Evolutionary conservation across 306 rosid genomes (phyloP).

Genomic region (Casuarina glauca): DNA sequence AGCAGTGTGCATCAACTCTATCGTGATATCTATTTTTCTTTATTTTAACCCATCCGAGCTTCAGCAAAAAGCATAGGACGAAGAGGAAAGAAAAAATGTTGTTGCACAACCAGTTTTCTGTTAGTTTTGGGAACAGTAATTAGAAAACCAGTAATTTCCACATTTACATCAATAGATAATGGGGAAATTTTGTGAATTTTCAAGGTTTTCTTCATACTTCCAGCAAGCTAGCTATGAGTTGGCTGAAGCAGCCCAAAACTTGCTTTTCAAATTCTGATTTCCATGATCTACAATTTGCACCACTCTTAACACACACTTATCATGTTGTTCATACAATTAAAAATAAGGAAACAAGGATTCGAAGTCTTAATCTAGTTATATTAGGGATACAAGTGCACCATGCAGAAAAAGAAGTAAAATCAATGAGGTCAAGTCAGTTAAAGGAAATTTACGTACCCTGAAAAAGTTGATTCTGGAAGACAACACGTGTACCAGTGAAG

Average conservation of each 20-base stretch:
- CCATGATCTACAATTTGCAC: not conserved
- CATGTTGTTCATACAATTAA: not conserved
- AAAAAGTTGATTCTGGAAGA: conserved; percentile 78
- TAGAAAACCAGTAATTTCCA: not conserved
- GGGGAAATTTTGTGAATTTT: not conserved
- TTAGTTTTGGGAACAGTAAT: not conserved
- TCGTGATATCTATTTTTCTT: not conserved
- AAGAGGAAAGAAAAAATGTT: not conserved
- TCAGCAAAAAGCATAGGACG: not conserved
- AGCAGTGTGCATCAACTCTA: not conserved
- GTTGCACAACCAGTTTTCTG: not conserved
- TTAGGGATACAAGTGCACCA: not conserved
- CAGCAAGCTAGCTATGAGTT: not conserved
- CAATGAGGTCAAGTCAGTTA: conserved; percentile 6
- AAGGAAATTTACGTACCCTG: conserved; percentile 52
- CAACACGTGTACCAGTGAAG: conserved; percentile 41
- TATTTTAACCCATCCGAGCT: not conserved
- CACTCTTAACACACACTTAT: not conserved
- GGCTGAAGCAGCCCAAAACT: not conserved
- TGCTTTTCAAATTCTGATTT: not conserved
- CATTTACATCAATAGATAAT: not conserved
- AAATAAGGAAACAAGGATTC: not conserved
- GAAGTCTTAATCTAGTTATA: not conserved
- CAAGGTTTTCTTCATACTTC: not conserved
- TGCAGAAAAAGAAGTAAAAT: not conserved